Conservation (phyloP, 306 rosid species). For the Purshia tridentata region DNA sequence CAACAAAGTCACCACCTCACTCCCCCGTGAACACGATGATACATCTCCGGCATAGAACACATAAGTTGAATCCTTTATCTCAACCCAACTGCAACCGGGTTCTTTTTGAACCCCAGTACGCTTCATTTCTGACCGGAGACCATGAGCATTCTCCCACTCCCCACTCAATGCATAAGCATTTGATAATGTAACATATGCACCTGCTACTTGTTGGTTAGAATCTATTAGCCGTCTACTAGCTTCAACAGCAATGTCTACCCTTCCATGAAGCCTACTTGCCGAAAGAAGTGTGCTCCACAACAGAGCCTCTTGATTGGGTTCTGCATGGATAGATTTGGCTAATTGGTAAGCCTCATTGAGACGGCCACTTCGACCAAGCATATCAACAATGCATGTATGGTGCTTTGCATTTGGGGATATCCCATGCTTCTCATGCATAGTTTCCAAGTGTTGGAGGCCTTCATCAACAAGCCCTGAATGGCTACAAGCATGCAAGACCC, state of each 20-base stretch:
- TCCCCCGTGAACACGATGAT: conserved; percentile 37
- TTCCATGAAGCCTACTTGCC: conserved; percentile 82
- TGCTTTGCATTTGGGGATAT: conserved; percentile 65
- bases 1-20: conserved; percentile 45
- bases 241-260: conserved; percentile 71
- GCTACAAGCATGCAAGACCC: conserved; percentile 83
- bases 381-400: conserved; percentile 68
- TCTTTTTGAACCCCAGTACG: conserved; percentile 55
- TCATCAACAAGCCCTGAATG: conserved; percentile 78
- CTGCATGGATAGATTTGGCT: conserved; percentile 60
- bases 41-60: conserved; percentile 70
- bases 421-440: conserved; percentile 62
- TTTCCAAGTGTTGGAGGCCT: conserved; percentile 57
- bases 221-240: conserved; percentile 62
- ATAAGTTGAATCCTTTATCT: conserved; percentile 58
- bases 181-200: conserved; percentile 69
- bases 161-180: conserved; percentile 70
- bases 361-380: conserved; percentile 74
- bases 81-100: conserved; percentile 89
- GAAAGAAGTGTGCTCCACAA: conserved; percentile 86
- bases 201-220: conserved; percentile 60
- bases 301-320: conserved; percentile 40
- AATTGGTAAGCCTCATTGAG: conserved; percentile 59
- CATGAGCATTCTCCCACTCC: conserved; percentile 68
- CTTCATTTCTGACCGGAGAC: conserved; percentile 62